Evolutionary conservation across 192 early-diverging fungal genomes (phyloP), one percentile per base, ranked within the genome.

Genomic region (Phycomyces blakesleeanus): DNA sequence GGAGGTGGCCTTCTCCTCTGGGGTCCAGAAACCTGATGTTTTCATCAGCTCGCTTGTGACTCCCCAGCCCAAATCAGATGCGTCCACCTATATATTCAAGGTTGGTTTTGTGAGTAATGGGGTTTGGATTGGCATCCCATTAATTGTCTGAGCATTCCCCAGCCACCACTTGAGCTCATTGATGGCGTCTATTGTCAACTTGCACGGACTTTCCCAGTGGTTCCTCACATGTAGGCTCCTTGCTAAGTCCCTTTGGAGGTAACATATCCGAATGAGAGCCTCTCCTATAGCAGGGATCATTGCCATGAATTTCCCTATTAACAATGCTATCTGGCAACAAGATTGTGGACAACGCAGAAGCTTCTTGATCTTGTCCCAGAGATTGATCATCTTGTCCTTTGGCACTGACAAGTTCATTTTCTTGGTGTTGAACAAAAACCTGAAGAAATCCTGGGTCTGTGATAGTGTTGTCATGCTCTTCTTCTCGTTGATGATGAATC

Each of bases 201-300:
- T 5, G 7, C 29, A 34, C 29, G 3, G 7, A 34, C 29, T 34
- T 7, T 34, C 29, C 29, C 29, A 34, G 3, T 34, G 2, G 2
- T 2, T 5, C 2, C 2, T 7, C 29, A 10, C 0, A 0, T 53
- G n/a, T 22, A 63, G 29, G 21, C 29, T 39, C 10, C 20, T 41
- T 1, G 55, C 14, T 9, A 66, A 20, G 26, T 56, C 64, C n/a
- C 64, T 47, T 42, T 66, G 55, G 11, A 66, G 39, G 49, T 49
- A 66, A 10, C 42, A 24, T 0, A 57, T 44, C 22, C 57, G 54
- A 3, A 66, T 25, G 14, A 66, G 18, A 0, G 64, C 64, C 49
- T 66, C 54, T 14, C 55, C 64, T 0, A 66, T 44, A 0, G 64
- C 64, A 0, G 64, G 55, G 20, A 66, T 57, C 27, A 66, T 16